These are phyloP conservation scores for Gossypium sturtianum DNA, from an alignment of 345 rosid genomes.

Conservation along the genomic window DNA sequence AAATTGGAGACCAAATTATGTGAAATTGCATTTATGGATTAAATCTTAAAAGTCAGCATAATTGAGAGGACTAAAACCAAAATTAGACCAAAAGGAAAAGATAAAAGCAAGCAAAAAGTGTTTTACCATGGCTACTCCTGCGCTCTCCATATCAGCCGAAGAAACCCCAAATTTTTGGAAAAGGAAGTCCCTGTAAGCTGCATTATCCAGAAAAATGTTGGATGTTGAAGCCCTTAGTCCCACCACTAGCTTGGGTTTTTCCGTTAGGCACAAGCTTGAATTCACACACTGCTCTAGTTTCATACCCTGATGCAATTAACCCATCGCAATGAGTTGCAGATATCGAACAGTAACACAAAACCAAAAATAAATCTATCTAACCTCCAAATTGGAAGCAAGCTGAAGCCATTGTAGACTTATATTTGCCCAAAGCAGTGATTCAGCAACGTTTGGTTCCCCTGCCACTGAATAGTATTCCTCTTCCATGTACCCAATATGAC, in stretches of 20 bases:
- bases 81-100: too few relatives aligned
- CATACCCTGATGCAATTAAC: constrained; percentile 24
- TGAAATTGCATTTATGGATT: too few relatives aligned
- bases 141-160: constrained; percentile 48
- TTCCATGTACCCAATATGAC: constrained; percentile 26
- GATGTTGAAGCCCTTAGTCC: constrained; percentile 41
- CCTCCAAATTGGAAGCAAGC: constrained; percentile 41
- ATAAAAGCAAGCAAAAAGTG: not conserved
- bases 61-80: too few relatives aligned
- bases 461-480: constrained; percentile 34
- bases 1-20: too few relatives aligned
- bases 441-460: constrained; percentile 21
- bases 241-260: constrained; percentile 41
- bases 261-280: constrained; percentile 39
- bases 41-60: too few relatives aligned
- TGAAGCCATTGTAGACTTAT: constrained; percentile 40
- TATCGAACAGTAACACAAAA: not conserved
- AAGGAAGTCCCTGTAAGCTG: constrained; percentile 42
- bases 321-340: not conserved
- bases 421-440: constrained; percentile 32
- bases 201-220: constrained; percentile 47
- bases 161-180: constrained; percentile 33
- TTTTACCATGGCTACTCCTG: constrained; percentile 46
- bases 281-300: constrained; percentile 39
- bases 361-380: constrained; percentile 7